Evolutionary conservation across 352 stramenopile genomes (phyloP).

Genomic region (Vaucheria bursata): DNA sequence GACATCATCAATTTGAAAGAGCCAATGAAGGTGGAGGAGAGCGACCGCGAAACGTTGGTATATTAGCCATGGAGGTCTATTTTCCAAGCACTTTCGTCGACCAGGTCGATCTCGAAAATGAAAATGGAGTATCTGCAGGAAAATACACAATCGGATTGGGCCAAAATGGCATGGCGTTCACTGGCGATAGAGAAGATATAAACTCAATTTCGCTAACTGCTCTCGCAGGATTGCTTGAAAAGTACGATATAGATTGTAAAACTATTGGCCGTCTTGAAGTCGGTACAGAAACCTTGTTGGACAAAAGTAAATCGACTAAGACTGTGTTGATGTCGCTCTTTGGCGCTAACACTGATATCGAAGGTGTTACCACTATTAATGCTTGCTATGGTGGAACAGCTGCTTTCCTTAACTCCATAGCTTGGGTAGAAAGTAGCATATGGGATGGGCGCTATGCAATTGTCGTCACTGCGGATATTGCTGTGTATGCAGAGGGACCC

Average conservation of each 20-base stretch:
- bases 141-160: constrained; percentile 75
- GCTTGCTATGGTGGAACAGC: constrained; percentile 95
- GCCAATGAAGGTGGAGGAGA: constrained; percentile 8
- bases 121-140: constrained; percentile 68
- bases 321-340: constrained; percentile 79
- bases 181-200: constrained; percentile 73
- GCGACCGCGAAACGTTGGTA: constrained; percentile 70
- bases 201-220: constrained; percentile 72
- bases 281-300: constrained; percentile 90
- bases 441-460: constrained; percentile 81
- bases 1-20: constrained; percentile 4
- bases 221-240: constrained; percentile 54
- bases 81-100: constrained; percentile 82
- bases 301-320: constrained; percentile 80
- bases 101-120: constrained; percentile 75
- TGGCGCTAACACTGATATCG: constrained; percentile 60
- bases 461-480: constrained; percentile 90
- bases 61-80: constrained; percentile 92
- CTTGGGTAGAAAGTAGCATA: constrained; percentile 83
- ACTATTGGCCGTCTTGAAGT: constrained; percentile 84
- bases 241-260: constrained; percentile 65
- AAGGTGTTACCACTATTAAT: constrained; percentile 85
- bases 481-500: constrained; percentile 71
- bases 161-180: constrained; percentile 65
- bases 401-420: constrained; percentile 89